Percentiles rank a stretch among this genome's conserved stretches.
These are phyloP conservation scores for Sporothrix variecibatus DNA, from an alignment of 2,329 filamentous ascomycete genomes.

Conservation along the genomic window DNA sequence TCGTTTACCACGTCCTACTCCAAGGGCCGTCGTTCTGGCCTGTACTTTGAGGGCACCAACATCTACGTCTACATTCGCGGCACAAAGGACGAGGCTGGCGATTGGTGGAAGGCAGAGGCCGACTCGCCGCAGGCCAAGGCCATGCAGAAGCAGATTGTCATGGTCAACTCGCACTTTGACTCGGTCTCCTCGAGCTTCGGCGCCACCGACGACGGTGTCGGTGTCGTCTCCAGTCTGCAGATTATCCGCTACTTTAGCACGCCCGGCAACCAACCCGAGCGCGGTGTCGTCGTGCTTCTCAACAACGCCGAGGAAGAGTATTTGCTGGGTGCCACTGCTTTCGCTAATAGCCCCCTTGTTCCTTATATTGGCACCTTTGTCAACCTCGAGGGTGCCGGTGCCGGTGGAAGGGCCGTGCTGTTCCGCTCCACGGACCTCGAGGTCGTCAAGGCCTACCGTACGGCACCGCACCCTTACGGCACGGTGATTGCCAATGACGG, in stretches of 20 bases:
- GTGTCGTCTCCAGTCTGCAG: slow-evolving; percentile 83
- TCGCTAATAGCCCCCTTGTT: slow-evolving; percentile 78
- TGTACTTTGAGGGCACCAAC: slow-evolving; percentile 93
- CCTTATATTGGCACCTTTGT: slow-evolving; percentile 83
- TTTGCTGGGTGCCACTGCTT: slow-evolving; percentile 82
- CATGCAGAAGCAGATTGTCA: slow-evolving; percentile 68
- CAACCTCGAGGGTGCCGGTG: slow-evolving; percentile 93
- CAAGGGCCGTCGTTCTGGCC: slow-evolving; percentile 40
- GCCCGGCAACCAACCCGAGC: slow-evolving; percentile 68
- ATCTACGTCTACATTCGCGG: slow-evolving; percentile 90
- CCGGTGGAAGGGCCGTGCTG: slow-evolving; percentile 81
- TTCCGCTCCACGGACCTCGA: slow-evolving; percentile 89
- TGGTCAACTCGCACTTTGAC: slow-evolving; percentile 95
- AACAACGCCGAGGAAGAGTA: slow-evolving; percentile 98
- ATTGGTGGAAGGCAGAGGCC: slow-evolving; percentile 64
- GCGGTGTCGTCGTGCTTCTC: slow-evolving; percentile 79
- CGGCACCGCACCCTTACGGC: slow-evolving; percentile 75
- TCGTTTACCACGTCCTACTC: slow-evolving; percentile 57
- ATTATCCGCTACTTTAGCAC: slow-evolving; percentile 83
- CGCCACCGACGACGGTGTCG: slow-evolving; percentile 91
- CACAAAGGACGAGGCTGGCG: slow-evolving; percentile 67
- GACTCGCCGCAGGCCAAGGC: slow-evolving; percentile 37
- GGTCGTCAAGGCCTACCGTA: slow-evolving; percentile 76
- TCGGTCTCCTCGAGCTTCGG: slow-evolving; percentile 87
- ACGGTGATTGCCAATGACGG: slow-evolving; percentile 80